Base-by-base conservation (phyloP, 1,284 basidiomycete species). In the Apiotrichum montevideense region DNA sequence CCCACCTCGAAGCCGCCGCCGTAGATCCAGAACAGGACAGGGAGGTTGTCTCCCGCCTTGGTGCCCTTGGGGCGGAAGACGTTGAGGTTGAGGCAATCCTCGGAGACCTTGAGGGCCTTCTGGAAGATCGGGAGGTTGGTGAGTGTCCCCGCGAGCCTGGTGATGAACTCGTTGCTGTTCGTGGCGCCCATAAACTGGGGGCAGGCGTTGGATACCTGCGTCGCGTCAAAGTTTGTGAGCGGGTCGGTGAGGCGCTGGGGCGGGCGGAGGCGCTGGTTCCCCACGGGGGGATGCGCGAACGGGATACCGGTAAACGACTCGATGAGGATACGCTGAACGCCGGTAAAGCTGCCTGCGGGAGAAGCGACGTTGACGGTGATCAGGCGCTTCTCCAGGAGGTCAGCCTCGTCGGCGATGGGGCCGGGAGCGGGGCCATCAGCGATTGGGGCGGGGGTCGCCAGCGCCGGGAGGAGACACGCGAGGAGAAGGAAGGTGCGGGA, bases 231-330 rank as follows among this genome's bases (percentile, higher is more conserved):
- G 52, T 55, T 55, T 52, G n/a, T 29, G 15, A 60, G 45, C 0
- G 52, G 64, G 8, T 77, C 75, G 6, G 69, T 64, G 47, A 78
- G 67, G 52, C 78, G 75, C 62, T 80, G 79, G 0, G 77, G 75
- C 8, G 79, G 63, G 6, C 75, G 78, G 21, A 62, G 61, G 34
- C 64, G 60, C 21, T 54, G 52, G 32, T 48, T 41, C 8, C 57
- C 59, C 14, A 52, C 35, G 14, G 63, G 86, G 6, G 85, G 78
- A 57, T 82, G 72, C 11, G 84, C 85, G 60, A 80, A 88, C 1
- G 84, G 86, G 46, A 88, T 82, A 1, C 85, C 85, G 4, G 50
- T 52, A 21, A 54, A 63, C 43, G 35, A 47, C 42, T 62, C 57
- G 14, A 46, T 56, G n/a, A 6, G 34, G 35, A 39, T 35, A 14